These are phyloP conservation scores for Aspergillus fumigatus DNA, from an alignment of 2,329 filamentous ascomycete species.

Conservation along the genomic window DNA sequence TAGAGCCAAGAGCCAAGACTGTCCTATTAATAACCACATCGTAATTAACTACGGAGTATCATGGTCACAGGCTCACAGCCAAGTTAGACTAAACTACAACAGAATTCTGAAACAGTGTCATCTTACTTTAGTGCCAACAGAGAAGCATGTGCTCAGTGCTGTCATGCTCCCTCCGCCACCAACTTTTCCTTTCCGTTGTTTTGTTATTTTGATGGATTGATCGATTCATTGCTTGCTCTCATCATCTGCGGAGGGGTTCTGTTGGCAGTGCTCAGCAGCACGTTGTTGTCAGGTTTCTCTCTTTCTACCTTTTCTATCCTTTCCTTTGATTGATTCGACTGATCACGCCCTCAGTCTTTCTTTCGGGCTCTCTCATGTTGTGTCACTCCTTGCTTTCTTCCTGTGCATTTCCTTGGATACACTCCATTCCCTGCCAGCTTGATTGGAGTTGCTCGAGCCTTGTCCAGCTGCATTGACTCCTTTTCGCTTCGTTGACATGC, in stretches of 20 bases:
- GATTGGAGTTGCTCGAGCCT: constrained; percentile 1
- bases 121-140: background rate
- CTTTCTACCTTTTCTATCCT: constrained; percentile 1
- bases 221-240: background rate
- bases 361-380: constrained; percentile 1
- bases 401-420: constrained; percentile 1
- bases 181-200: background rate
- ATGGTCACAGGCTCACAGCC: background rate
- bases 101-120: constrained; percentile 13
- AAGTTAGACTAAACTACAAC: background rate
- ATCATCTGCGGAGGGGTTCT: background rate
- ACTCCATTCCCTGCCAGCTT: background rate
- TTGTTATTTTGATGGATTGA: background rate
- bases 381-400: constrained; percentile 1
- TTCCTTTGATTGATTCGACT: background rate
- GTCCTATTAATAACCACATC: background rate
- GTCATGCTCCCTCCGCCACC: background rate
- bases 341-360: background rate
- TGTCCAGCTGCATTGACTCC: constrained; percentile 1
- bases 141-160: background rate
- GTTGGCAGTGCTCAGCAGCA: background rate
- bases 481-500: constrained; percentile 13
- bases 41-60: background rate
- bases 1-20: background rate
- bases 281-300: background rate